Evolutionary conservation across 169 alveolate genomes (phyloP).

Genomic region (Plasmodium coatneyi): DNA sequence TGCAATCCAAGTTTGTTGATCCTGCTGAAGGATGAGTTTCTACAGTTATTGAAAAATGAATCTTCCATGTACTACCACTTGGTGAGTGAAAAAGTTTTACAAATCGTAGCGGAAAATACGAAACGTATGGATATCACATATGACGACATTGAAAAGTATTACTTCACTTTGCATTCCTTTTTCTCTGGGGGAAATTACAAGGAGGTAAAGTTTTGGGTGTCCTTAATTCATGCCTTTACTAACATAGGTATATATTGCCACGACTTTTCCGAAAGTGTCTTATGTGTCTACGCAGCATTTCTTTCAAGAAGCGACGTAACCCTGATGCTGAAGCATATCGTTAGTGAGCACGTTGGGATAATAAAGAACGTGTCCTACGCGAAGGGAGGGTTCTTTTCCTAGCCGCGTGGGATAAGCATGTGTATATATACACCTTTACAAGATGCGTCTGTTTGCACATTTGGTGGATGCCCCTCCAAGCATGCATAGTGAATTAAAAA

Average conservation of each 20-base stretch:
- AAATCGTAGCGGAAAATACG: conserved; percentile 21
- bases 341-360: conserved; percentile 20
- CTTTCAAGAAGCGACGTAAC: conserved; percentile 6
- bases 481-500: background rate
- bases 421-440: background rate
- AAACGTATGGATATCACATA: conserved; percentile 27
- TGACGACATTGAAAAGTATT: conserved; percentile 37
- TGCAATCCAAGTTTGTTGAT: conserved; percentile 22
- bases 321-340: background rate
- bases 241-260: conserved; percentile 53
- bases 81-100: conserved; percentile 14
- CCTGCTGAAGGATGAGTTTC: conserved; percentile 7
- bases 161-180: conserved; percentile 45
- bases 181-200: conserved; percentile 16
- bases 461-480: background rate
- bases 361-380: conserved; percentile 26
- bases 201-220: conserved; percentile 42
- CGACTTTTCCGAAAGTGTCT: conserved; percentile 12
- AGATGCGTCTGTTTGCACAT: background rate
- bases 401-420: background rate
- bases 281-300: conserved; percentile 15
- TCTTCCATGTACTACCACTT: conserved; percentile 29
- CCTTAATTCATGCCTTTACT: conserved; percentile 71
- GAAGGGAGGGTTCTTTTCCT: background rate
- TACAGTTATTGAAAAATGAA: conserved; percentile 19